Evolutionary conservation across 139 green algal genomes (phyloP).

Genomic region (Edaphochlamys debaryana): DNA sequence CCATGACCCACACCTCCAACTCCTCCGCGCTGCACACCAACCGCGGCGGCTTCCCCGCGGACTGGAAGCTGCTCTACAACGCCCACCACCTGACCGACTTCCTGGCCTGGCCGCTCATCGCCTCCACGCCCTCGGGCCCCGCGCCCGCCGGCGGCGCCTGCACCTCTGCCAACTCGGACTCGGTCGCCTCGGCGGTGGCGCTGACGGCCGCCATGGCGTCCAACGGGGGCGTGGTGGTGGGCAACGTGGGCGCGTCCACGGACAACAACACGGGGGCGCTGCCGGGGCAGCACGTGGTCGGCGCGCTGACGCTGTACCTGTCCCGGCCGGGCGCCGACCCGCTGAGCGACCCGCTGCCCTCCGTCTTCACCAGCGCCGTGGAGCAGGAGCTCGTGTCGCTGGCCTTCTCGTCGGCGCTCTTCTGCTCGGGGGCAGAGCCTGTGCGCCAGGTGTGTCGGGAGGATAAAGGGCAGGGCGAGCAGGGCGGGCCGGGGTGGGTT

Average conservation of each 20-base stretch:
- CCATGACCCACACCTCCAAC: slow-evolving; percentile 2
- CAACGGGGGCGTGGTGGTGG: background rate
- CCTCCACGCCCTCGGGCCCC: background rate
- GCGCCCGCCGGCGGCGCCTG: background rate
- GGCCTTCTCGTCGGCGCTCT: slow-evolving; percentile 4
- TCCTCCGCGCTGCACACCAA: background rate
- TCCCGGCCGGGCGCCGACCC: slow-evolving; percentile 5
- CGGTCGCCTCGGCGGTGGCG: background rate
- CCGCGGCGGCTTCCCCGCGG: background rate
- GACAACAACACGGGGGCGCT: background rate
- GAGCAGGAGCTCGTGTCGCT: slow-evolving; percentile 32
- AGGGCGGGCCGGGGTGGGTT: background rate
- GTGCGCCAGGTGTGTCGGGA: slow-evolving; percentile 3
- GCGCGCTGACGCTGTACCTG: slow-evolving; percentile 25
- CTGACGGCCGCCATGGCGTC: background rate
- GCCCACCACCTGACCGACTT: slow-evolving; percentile 33
- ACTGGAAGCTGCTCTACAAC: slow-evolving; percentile 42
- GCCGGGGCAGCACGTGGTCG: slow-evolving; percentile 3
- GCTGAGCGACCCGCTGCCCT: background rate
- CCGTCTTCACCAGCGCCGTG: slow-evolving; percentile 2
- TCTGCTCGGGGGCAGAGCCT: background rate
- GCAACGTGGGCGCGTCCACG: too few relatives aligned
- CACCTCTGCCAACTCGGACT: background rate
- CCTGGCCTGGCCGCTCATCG: slow-evolving; percentile 10
- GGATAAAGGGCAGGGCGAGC: background rate